phyloP scores from a whole-genome alignment of 768 basidiomycete genomes.

The Tulasnella sp. region DNA sequence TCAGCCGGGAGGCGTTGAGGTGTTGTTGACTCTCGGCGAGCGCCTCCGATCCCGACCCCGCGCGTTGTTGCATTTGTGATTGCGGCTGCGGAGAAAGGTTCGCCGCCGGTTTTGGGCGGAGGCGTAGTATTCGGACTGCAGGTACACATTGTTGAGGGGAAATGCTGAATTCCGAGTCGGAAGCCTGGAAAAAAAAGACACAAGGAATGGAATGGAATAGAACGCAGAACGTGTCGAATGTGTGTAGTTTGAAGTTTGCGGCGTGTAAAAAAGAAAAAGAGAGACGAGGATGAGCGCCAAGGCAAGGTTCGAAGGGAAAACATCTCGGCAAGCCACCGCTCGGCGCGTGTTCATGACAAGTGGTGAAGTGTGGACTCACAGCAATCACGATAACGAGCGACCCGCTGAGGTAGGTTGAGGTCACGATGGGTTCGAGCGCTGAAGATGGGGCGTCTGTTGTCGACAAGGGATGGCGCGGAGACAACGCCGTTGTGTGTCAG shows the following conservation, averaged over 20 bases:
- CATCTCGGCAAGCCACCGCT: background rate
- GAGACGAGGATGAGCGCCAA: background rate
- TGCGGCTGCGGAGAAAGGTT: background rate
- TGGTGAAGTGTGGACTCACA: slow-evolving; percentile 4
- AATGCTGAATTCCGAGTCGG: slow-evolving; percentile 7
- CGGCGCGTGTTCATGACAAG: slow-evolving; percentile 3
- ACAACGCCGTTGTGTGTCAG: background rate
- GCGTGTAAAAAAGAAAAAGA: background rate
- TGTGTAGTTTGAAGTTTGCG: too few species aligned
- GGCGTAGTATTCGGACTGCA: slow-evolving; percentile 17
- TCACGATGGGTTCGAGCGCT: slow-evolving; percentile 4
- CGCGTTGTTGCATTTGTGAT: background rate
- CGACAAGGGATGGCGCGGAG: background rate
- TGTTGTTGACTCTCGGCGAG: background rate
- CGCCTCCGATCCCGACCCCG: background rate
- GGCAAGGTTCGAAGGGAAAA: background rate
- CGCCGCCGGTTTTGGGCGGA: slow-evolving; percentile 5
- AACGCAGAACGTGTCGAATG: too few species aligned
- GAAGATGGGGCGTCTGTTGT: slow-evolving; percentile 11
- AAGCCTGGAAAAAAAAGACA: background rate
- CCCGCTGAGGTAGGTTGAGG: slow-evolving; percentile 16
- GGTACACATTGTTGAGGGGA: slow-evolving; percentile 16
- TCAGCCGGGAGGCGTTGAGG: slow-evolving; percentile 19
- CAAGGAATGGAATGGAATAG: too few species aligned
- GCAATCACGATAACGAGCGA: slow-evolving; percentile 24